Evolutionary conservation across 306 rosid species (phyloP).

Genomic region (Lupinus albus): DNA sequence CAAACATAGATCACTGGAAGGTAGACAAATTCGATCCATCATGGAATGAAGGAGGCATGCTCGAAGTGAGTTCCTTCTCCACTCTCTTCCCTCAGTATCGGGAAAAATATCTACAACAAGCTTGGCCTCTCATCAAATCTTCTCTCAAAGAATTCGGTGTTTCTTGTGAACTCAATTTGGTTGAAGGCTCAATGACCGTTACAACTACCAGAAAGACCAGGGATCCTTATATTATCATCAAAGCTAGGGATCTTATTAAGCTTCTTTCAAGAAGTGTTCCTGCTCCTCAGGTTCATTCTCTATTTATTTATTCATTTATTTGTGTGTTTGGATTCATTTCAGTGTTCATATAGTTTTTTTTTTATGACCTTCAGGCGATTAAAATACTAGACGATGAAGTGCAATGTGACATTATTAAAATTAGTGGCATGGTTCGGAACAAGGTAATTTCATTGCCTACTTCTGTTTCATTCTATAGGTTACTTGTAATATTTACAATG

Average conservation of each 20-base stretch:
- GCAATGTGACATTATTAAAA: slow-evolving; percentile 86
- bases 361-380: slow-evolving; percentile 58
- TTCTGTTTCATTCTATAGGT: background rate
- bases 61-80: slow-evolving; percentile 84
- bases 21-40: slow-evolving; percentile 79
- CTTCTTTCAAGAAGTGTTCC: slow-evolving; percentile 94
- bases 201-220: slow-evolving; percentile 84
- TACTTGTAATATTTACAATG: background rate
- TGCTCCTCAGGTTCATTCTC: slow-evolving; percentile 69
- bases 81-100: slow-evolving; percentile 84
- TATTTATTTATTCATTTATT: background rate
- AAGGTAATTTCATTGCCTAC: slow-evolving; percentile 52
- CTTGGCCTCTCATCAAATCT: slow-evolving; percentile 73
- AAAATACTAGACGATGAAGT: slow-evolving; percentile 82
- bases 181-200: slow-evolving; percentile 92
- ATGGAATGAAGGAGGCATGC: slow-evolving; percentile 89
- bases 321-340: slow-evolving; percentile 16
- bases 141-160: slow-evolving; percentile 64
- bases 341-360: slow-evolving; percentile 1
- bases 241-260: slow-evolving; percentile 89
- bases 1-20: slow-evolving; percentile 81
- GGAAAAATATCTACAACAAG: slow-evolving; percentile 77
- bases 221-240: slow-evolving; percentile 82
- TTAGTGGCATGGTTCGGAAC: slow-evolving; percentile 71
- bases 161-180: slow-evolving; percentile 70